Conservation (phyloP, 805 yeast genomes). For the Starmerella davenportii region DNA sequence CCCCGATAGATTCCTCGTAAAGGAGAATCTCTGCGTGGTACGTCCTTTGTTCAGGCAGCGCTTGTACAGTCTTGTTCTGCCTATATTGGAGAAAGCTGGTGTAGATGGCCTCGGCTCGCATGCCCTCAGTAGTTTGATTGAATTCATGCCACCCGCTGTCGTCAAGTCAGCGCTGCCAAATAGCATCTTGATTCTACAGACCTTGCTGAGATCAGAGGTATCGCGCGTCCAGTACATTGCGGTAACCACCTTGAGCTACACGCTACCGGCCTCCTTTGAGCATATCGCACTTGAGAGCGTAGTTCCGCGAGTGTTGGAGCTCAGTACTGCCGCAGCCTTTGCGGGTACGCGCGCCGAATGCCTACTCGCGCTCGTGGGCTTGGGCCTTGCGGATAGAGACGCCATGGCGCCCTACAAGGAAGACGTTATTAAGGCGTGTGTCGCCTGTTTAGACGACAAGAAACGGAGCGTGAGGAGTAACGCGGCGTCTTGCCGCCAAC, state of each 20-base stretch:
- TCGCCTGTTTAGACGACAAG: conserved; percentile 47
- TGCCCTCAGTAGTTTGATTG: conserved; percentile 49
- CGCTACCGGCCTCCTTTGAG: background rate
- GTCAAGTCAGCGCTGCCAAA: conserved; percentile 50
- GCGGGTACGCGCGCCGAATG: background rate
- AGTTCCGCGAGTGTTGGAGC: background rate
- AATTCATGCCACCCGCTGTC: conserved; percentile 46
- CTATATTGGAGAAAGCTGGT: conserved; percentile 26
- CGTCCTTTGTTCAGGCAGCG: conserved; percentile 65
- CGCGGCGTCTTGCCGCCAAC: conserved; percentile 65
- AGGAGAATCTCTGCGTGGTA: conserved; percentile 38
- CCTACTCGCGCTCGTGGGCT: conserved; percentile 1
- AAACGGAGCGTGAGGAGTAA: conserved; percentile 57
- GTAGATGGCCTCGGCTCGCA: conserved; percentile 23
- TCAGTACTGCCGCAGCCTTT: background rate
- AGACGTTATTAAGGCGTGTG: conserved; percentile 31
- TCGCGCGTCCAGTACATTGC: conserved; percentile 21
- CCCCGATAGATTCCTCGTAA: conserved; percentile 45
- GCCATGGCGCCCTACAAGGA: conserved; percentile 1
- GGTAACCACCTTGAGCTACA: background rate
- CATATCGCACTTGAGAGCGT: background rate
- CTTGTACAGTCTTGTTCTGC: conserved; percentile 44
- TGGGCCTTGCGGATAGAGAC: conserved; percentile 3
- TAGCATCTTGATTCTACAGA: conserved; percentile 42
- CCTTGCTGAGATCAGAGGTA: conserved; percentile 20